A percentile compares a stretch with the other conserved stretches of the same genome.
Conservation (phyloP, 2,329 filamentous ascomycete species). For the Neoscytalidium dimidiatum region DNA sequence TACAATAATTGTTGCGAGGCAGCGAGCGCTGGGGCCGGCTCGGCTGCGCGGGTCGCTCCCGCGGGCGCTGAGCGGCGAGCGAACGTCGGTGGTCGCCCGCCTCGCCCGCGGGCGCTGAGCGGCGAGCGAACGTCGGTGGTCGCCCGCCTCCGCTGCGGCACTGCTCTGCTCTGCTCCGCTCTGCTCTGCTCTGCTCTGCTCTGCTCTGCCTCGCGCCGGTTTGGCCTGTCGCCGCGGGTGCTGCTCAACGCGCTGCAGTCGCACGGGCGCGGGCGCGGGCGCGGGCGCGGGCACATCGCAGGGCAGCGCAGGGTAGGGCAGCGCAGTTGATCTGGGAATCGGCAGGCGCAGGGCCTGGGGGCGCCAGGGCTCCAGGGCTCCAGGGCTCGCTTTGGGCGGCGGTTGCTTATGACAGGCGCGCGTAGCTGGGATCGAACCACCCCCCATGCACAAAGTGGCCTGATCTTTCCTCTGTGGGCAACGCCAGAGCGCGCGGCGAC, state of each 20-base stretch:
- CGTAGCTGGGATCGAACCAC: slow-evolving; percentile 9
- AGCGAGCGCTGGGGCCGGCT: slow-evolving; percentile 12
- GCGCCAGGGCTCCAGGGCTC: too few species aligned
- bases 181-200: not conserved
- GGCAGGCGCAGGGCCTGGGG: not conserved
- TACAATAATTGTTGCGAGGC: too few species aligned
- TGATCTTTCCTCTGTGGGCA: slow-evolving; percentile 9
- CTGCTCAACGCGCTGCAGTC: too few species aligned
- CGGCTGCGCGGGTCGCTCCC: slow-evolving; percentile 10
- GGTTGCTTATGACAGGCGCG: slow-evolving; percentile 15
- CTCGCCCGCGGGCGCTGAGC: not conserved
- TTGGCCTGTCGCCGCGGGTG: not conserved
- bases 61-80: not conserved
- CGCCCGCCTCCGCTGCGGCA: not conserved
- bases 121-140: not conserved
- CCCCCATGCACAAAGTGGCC: slow-evolving; percentile 16
- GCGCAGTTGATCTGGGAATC: not conserved
- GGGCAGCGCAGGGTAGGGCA: not conserved
- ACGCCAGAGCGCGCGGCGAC: not conserved
- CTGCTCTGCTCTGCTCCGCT: not conserved
- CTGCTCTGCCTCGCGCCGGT: too few species aligned
- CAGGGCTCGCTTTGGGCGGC: slow-evolving; percentile 1
- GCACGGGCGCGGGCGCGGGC: too few species aligned
- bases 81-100: not conserved
- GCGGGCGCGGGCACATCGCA: not conserved